phyloP scores from a whole-genome alignment of 176 grass and related monocot species.

The Hordeum vulgare region MorexV3_pseudomolecules_assembly NC_058523.1:408490983-408491482 shows the following conservation, averaged over 20 bases:
- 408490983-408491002: background rate
- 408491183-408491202: background rate
- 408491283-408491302: too few species aligned
- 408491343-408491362: background rate
- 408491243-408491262: background rate
- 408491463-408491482: background rate
- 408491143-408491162: slow-evolving; percentile 9
- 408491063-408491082: slow-evolving; percentile 12
- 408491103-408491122: background rate
- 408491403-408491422: background rate
- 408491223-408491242: background rate
- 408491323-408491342: background rate
- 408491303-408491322: too few species aligned
- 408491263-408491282: too few species aligned
- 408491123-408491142: background rate
- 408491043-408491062: background rate
- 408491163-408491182: background rate
- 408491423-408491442: background rate
- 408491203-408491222: background rate
- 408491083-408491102: background rate
- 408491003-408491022: background rate
- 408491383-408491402: background rate
- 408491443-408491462: background rate
- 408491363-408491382: too few species aligned
- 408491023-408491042: background rate